Percentiles rank a stretch among this genome's conserved stretches.
phyloP scores from a whole-genome alignment of 495 filamentous ascomycete species.

The Emericellopsis terricola region DNA sequence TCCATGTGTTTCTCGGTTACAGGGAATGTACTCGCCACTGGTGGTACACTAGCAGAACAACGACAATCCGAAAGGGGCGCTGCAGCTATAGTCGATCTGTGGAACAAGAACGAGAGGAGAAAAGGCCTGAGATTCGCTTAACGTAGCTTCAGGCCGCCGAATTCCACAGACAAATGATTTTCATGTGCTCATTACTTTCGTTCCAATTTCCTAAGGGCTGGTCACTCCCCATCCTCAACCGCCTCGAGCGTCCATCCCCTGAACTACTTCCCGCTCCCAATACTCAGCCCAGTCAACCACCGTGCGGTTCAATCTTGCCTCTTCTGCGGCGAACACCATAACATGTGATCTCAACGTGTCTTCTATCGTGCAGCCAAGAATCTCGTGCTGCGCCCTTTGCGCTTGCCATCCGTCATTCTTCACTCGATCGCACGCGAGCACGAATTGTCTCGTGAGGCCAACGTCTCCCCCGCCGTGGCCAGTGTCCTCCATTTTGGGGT shows the following conservation, averaged over 20 bases:
- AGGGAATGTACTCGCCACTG: no score
- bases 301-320: conserved; percentile 49
- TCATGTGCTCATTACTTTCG: no score
- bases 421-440: conserved; percentile 64
- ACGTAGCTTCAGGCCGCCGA: no score
- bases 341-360: conserved; percentile 80
- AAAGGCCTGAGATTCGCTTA: no score
- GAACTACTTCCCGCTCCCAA: conserved; percentile 35
- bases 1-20: no score
- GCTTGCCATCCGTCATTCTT: conserved; percentile 49
- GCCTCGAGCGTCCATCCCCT: not conserved
- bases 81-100: no score
- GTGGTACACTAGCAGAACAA: no score
- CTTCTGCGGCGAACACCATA: conserved; percentile 86
- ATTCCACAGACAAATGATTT: no score
- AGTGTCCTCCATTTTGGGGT: conserved; percentile 30
- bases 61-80: no score
- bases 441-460: conserved; percentile 63
- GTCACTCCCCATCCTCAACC: no score
- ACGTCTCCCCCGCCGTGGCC: conserved; percentile 80
- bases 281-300: conserved; percentile 63
- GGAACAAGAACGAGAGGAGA: no score
- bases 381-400: conserved; percentile 50
- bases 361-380: conserved; percentile 66
- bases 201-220: no score